Evolutionary conservation across 352 stramenopile genomes (phyloP), one percentile per base, ranked within the genome.

Genomic region (Phytophthora chlamydospora): DNA sequence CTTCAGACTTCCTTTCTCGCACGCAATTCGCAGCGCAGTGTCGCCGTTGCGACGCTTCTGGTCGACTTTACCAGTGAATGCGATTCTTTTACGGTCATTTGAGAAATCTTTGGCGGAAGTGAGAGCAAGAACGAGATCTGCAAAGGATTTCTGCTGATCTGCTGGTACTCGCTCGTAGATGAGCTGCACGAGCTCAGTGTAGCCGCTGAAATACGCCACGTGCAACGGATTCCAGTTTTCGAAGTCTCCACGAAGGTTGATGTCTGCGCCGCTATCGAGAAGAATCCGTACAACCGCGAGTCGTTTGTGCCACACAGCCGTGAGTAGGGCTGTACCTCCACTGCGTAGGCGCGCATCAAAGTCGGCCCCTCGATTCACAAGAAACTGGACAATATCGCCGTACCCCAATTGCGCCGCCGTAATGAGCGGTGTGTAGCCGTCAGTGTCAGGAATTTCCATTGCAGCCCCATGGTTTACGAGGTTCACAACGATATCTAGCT

Each of bases 351-450:
- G 31, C 7, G 29, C 33, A 31, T 64, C 34, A 3, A 64, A 14
- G 1, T 51, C 19, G 4, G 46, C 56, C 3, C 40, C 32, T 13
- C 46, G 16, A 9, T 38, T 41, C 9, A 51, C n/a, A 33, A 58
- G 6, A 9, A 64, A 49, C 16, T 64, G 36, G 3, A 64, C 32
- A 6, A 64, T 58, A 17, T 51, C 46, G 17, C 29, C 40, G 11
- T 45, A 51, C n/a, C 45, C 56, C 29, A 58, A 16, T 39, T 64
- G 46, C 5, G 56, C 36, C 27, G 56, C 45, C 3, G 46, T 64
- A 12, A 64, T 52, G 2, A 64, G 16, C 10, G 56, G 46, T 14
- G 56, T 52, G 10, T 64, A 64, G 13, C 56, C 46, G 34, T 42
- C 56, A 12, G 44, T 45, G 21, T 64, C 56, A 9, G 46, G 19